Percentiles rank a stretch among this genome's conserved stretches.
Evolutionary conservation across 208 protist genomes (phyloP).

Genomic region (Leishmania arabica): DNA sequence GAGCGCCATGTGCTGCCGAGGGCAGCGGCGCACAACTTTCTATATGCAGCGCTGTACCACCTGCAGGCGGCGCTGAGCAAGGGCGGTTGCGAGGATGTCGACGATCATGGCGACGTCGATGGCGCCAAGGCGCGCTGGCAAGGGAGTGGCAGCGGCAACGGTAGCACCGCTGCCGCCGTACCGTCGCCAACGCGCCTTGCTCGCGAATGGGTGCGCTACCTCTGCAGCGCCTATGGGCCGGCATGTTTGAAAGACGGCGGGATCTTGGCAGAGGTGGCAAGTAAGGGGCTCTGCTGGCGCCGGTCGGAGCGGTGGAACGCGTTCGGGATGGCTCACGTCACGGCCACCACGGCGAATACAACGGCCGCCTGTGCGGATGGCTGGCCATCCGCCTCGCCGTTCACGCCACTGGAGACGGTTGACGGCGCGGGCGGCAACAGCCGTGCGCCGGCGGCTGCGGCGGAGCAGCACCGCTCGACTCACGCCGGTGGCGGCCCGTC

Average conservation of each 20-base stretch:
- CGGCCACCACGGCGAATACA: neutral
- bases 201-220: constrained; percentile 53
- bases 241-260: constrained; percentile 19
- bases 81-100: too few relatives aligned
- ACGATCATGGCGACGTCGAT: neutral
- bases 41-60: constrained; percentile 74
- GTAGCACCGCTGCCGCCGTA: too few relatives aligned
- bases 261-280: constrained; percentile 41
- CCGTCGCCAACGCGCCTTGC: constrained; percentile 44
- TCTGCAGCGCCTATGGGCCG: constrained; percentile 35
- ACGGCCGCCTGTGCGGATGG: neutral
- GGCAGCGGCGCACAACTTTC: constrained; percentile 63
- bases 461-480: too few relatives aligned
- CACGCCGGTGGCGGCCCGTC: too few relatives aligned
- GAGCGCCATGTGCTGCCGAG: constrained; percentile 27
- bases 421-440: neutral
- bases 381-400: neutral
- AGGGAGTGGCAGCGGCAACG: neutral
- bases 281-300: constrained; percentile 53
- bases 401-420: neutral
- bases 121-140: neutral
- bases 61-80: neutral
- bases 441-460: neutral
- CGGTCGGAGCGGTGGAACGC: constrained; percentile 59
- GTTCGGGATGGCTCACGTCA: constrained; percentile 21